Evolutionary conservation across 805 yeast genomes (phyloP), one percentile per base, ranked within the genome.

Genomic region (Tetrapisispora taiwanensis): DNA sequence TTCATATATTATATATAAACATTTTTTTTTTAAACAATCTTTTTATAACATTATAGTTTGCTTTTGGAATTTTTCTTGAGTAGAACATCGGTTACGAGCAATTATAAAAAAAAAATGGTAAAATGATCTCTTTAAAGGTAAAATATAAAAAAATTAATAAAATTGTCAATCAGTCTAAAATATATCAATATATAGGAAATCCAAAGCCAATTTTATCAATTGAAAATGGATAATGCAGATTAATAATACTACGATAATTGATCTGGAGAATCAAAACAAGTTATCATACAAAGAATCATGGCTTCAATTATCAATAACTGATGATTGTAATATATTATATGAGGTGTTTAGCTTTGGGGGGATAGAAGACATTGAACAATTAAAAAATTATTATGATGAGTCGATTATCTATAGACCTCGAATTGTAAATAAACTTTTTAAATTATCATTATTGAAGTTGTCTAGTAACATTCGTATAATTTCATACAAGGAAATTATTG

Each of bases 311-410:
- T 22, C 26, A 1, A 42, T 39, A 22, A 36, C 15, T 2, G 33
- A 37, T 28, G 32, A 41, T 12, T 48, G 47, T 18, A 38, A 37
- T 14, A n/a, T 43, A 17, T 12, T 56, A 13, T 44, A 58, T 19
- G 65, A 60, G 34, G 40, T 60, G 13, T 58, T 55, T 39, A 42
- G 58, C 24, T 62, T 60, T 47, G 65, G 65, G 8, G 49, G 50
- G 5, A 38, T 59, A 3, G 38, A 45, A 6, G 59, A 60, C 42
- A 36, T 48, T 3, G 45, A 36, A 4, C 17, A 35, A 32, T 26
- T 27, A n/a, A 5, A 14, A 18, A 22, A 28, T 4, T 19, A 24
- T 14, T 41, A 28, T 39, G 42, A 30, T 3, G 26, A 39, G 7
- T 15, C 15, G 3, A 8, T 32, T 3, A 15, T 27, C 3, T 17